Base-by-base conservation (phyloP, 306 rosid genomes). In the Fagus crenata region DNA sequence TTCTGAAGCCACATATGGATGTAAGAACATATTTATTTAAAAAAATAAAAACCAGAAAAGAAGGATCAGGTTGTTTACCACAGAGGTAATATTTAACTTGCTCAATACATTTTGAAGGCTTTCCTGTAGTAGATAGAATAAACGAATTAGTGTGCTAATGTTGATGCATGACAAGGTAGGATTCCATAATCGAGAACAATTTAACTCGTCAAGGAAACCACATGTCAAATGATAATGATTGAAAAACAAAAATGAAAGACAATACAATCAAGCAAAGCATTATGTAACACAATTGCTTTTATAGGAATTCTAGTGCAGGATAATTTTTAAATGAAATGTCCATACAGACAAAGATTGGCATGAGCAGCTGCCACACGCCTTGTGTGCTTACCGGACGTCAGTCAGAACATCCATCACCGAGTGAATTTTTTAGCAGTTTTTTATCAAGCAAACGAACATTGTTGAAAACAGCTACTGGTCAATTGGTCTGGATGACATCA, bases 31-130 rank as follows among this genome's bases (percentile, higher is more conserved):
- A 22, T 22, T 22, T 22, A 22, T 9, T 46, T 7, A 1, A 9
- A 9, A 8, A 9, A 46, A 9, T 9, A 9, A 46, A 49, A 36
- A 76, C 43, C 69, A 65, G 68, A 53, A 77, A 22, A 6, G 11
- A 74, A 76, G 69, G 54, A 74, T 60, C 39, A 82, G 81, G 78
- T 18, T 53, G 46, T 69, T 88, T 91, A 93, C 98, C 98, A 89
- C 97, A 64, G 97, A 64, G 63, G 84, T 67, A 69, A 93, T 90
- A 83, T 84, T 81, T 77, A 89, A 81, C 85, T 85, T 69, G 78
- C 82, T 77, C 87, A 93, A 77, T 37, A 86, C 73, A 67, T 74
- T 88, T 81, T 70, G 84, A 73, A 93, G 83, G 75, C 88, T 87
- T 73, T 91, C 89, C 98, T 93, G 91, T 15, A 49, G 91, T 15